Evolutionary conservation across 257 asterid genomes (phyloP).

Genomic region (Prunella vulgaris): DNA sequence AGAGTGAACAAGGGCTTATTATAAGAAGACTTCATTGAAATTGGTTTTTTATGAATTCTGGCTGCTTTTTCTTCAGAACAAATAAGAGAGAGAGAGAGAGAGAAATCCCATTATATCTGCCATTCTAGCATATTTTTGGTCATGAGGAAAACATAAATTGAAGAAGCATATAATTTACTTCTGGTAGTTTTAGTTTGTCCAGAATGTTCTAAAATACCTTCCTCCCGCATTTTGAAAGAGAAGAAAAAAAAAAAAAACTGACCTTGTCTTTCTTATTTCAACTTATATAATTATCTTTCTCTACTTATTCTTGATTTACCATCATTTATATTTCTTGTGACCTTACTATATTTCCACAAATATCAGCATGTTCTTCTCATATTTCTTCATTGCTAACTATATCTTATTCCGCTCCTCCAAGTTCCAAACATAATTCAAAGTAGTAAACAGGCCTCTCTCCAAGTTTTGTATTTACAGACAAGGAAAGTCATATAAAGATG

Average conservation of each 20-base stretch:
- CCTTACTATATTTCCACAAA: neutral
- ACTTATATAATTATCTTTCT: neutral
- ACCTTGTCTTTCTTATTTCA: neutral
- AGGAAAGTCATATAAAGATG: neutral
- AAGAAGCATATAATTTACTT: neutral
- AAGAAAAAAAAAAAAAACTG: neutral
- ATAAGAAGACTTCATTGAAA: neutral
- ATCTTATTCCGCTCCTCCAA: neutral
- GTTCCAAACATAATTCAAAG: neutral
- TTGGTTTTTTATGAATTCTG: neutral
- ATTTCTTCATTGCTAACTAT: neutral
- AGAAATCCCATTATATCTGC: neutral
- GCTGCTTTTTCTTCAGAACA: neutral
- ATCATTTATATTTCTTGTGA: neutral
- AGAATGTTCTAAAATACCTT: neutral
- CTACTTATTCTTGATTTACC: neutral
- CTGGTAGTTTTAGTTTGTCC: neutral
- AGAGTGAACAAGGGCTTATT: neutral
- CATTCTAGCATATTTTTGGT: neutral
- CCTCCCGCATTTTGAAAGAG: neutral
- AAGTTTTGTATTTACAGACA: neutral
- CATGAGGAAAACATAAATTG: neutral
- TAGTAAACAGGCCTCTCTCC: neutral
- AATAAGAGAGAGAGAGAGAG: neutral
- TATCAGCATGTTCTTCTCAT: constrained; percentile 9